These are phyloP conservation scores for Salix exigua DNA, from an alignment of 345 rosid genomes.

Conservation along the genomic window DNA sequence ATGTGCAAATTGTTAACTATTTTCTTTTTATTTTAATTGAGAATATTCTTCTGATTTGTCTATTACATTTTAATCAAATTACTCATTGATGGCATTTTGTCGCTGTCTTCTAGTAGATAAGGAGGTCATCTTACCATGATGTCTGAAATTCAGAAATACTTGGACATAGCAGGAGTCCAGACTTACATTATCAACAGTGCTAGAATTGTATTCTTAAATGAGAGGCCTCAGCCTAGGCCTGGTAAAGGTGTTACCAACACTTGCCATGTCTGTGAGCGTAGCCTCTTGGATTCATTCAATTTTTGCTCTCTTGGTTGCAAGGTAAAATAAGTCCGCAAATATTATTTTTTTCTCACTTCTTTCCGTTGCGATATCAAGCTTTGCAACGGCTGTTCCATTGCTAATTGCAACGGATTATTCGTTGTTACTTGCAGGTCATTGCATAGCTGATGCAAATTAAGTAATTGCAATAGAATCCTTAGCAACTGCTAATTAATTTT, in stretches of 20 bases:
- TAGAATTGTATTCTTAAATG: conserved; percentile 87
- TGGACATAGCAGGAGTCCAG: conserved; percentile 85
- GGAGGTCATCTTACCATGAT: conserved; percentile 98
- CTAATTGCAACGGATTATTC: too few relatives aligned
- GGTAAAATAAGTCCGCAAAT: conserved; percentile 35
- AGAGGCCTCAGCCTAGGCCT: conserved; percentile 97
- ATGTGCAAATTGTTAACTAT: too few relatives aligned
- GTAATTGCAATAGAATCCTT: too few relatives aligned
- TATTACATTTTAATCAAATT: not conserved
- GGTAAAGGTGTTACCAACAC: conserved; percentile 94
- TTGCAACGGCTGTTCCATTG: too few relatives aligned
- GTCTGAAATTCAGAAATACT: conserved; percentile 51
- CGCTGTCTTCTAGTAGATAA: conserved; percentile 47
- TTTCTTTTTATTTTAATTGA: not conserved
- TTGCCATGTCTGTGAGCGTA: conserved; percentile 88
- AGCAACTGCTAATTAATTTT: too few relatives aligned
- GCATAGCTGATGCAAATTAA: too few relatives aligned
- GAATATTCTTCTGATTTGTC: not conserved
- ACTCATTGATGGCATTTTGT: not conserved
- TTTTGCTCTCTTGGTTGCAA: conserved; percentile 99
- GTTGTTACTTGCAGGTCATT: too few relatives aligned
- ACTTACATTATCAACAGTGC: conserved; percentile 98
- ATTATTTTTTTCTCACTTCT: not conserved
- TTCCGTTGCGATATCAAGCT: too few relatives aligned
- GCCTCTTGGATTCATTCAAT: conserved; percentile 87